These are phyloP conservation scores for Cercospora sp. DNA, from an alignment of 2,329 filamentous ascomycete species.

Conservation along the genomic window DNA sequence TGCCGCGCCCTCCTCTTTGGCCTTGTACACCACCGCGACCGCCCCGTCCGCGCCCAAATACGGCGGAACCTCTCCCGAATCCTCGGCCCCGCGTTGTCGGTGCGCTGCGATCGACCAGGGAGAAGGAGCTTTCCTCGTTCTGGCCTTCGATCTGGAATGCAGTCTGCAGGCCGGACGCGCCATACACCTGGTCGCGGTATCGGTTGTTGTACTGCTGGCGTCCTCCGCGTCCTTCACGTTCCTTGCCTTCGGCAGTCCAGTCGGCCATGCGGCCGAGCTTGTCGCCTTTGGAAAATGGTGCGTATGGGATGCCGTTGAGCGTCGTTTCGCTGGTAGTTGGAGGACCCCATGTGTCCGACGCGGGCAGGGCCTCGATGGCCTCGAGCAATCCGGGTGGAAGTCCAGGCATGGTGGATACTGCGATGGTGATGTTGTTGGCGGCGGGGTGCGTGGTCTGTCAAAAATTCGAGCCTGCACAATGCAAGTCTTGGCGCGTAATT, in stretches of 20 bases:
- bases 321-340: constrained; percentile 80
- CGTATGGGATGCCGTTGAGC: constrained; percentile 92
- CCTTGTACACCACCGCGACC: constrained; percentile 69
- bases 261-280: constrained; percentile 99
- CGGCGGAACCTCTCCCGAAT: constrained; percentile 83
- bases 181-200: constrained; percentile 95
- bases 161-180: constrained; percentile 73
- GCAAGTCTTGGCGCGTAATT: constrained; percentile 9
- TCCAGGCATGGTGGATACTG: constrained; percentile 9
- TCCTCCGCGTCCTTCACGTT: constrained; percentile 68
- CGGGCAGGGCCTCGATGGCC: constrained; percentile 50
- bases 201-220: constrained; percentile 89
- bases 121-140: constrained; percentile 97
- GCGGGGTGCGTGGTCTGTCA: constrained; percentile 1
- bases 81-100: constrained; percentile 78
- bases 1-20: constrained; percentile 70
- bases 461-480: background rate
- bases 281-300: constrained; percentile 97
- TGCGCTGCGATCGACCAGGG: constrained; percentile 92
- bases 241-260: constrained; percentile 90
- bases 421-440: background rate
- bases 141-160: constrained; percentile 81
- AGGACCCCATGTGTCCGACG: constrained; percentile 71
- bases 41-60: constrained; percentile 71
- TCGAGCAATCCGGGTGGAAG: constrained; percentile 41